These are phyloP conservation scores for Blastobotrys ciferrii DNA, from an alignment of 1,139 yeast genomes.

Conservation along the genomic window DNA sequence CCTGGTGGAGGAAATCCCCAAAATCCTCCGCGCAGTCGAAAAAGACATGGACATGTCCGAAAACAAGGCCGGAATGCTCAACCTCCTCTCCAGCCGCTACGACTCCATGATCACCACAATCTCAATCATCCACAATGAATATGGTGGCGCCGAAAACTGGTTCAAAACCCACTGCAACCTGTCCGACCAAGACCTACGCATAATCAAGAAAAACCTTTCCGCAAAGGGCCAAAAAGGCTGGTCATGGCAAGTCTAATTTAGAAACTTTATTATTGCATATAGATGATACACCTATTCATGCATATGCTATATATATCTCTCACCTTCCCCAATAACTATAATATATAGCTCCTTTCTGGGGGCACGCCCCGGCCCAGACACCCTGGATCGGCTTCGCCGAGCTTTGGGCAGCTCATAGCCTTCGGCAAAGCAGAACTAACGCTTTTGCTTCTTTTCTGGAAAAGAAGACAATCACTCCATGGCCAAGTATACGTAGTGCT, in stretches of 20 bases:
- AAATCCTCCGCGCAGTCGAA: constrained; percentile 25
- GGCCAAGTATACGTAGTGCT: too few relatives aligned
- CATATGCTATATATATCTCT: constrained; percentile 2
- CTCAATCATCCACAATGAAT: constrained; percentile 48
- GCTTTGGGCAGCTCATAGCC: too few relatives aligned
- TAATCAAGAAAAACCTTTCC: constrained; percentile 49
- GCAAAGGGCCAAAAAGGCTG: constrained; percentile 15
- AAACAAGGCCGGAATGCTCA: constrained; percentile 25
- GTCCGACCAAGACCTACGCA: constrained; percentile 47
- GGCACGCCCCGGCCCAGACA: too few relatives aligned
- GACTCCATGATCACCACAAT: constrained; percentile 73
- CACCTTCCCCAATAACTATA: too few relatives aligned
- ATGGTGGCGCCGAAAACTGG: constrained; percentile 57
- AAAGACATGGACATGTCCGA: constrained; percentile 11
- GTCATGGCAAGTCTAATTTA: constrained; percentile 1
- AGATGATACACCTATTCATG: not conserved
- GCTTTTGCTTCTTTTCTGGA: too few relatives aligned
- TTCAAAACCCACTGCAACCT: constrained; percentile 49
- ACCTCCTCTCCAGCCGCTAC: constrained; percentile 62
- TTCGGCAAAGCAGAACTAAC: too few relatives aligned
- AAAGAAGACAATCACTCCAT: too few relatives aligned
- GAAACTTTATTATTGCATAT: not conserved
- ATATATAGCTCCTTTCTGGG: too few relatives aligned
- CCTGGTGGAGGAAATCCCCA: constrained; percentile 34
- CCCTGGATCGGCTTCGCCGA: too few relatives aligned